Conservation (phyloP, 371 early-diverging fungal genomes). For the Mortierella sp. region DNA sequence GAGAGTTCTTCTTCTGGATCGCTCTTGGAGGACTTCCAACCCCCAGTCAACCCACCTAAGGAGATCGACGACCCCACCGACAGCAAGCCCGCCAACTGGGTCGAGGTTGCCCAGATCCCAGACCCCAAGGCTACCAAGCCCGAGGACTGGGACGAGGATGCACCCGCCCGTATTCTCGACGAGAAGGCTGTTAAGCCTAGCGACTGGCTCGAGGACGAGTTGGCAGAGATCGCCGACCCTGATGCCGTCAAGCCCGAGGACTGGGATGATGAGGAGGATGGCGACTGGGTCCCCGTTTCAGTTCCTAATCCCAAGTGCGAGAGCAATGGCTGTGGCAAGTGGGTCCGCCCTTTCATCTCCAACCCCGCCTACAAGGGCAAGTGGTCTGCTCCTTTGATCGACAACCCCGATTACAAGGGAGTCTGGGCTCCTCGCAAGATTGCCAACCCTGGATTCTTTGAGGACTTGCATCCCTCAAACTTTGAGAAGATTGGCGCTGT, state of each 20-base stretch:
- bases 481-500: slow-evolving; percentile 81
- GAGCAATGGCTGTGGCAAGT: slow-evolving; percentile 79
- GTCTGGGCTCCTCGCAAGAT: slow-evolving; percentile 93
- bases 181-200: slow-evolving; percentile 91
- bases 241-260: slow-evolving; percentile 92
- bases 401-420: slow-evolving; percentile 97
- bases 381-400: slow-evolving; percentile 88
- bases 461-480: slow-evolving; percentile 74
- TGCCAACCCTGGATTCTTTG: slow-evolving; percentile 89
- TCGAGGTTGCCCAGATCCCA: slow-evolving; percentile 88
- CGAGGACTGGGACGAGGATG: slow-evolving; percentile 87
- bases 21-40: slow-evolving; percentile 88
- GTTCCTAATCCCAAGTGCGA: slow-evolving; percentile 85
- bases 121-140: slow-evolving; percentile 93
- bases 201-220: slow-evolving; percentile 92
- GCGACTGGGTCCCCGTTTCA: slow-evolving; percentile 91
- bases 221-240: slow-evolving; percentile 87
- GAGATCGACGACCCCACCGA: slow-evolving; percentile 94
- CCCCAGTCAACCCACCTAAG: slow-evolving; percentile 87
- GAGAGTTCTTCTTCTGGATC: slow-evolving; percentile 79
- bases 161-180: slow-evolving; percentile 76
- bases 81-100: slow-evolving; percentile 96
- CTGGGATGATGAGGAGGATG: slow-evolving; percentile 93
- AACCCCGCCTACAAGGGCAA: slow-evolving; percentile 94
- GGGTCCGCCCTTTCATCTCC: slow-evolving; percentile 74